Base-by-base conservation (phyloP, 192 early-diverging fungal genomes). In the Lunasporangiospora selenospora region DNA sequence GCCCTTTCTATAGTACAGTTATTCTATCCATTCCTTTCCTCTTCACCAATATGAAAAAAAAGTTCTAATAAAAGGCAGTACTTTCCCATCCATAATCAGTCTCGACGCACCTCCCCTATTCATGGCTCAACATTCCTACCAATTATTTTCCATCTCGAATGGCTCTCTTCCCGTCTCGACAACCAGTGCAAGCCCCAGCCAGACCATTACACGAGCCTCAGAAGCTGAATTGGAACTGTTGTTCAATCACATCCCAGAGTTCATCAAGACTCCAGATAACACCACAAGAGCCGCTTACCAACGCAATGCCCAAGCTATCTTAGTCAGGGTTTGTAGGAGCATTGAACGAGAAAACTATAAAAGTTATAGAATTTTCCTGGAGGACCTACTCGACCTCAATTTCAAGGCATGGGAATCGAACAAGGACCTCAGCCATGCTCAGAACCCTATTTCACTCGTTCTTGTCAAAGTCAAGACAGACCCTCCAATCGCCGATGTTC, bases 401-500 rank as follows among this genome's bases (percentile, higher is more conserved):
- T 31, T 31, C 9, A 16, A 31, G 33, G 7, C 29, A 31, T 18
- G 29, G 47, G n/a, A 4, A 23, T 29, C 5, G 47, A 49, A 13
- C 47, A 4, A 3, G 29, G 3, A 16, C 12, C 2, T 1, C 10
- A 49, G 47, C 47, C 47, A 27, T 29, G 11, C 2, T 1, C 15
- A 1, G 12, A 49, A 49, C 29, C 47, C 47, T 7, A 31, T 49
- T 16, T 29, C 26, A 31, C 16, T 49, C 3, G 29, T 31, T 7
- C 47, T 49, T 31, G 18, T 32, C 4, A 49, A 3, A 31, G 47
- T 16, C 47, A 49, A 49, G 47, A 12, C 4, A 16, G 33, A 32
- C 16, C 47, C 47, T 49, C 47, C 29, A 49, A 31, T 31, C 29
- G 33, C 33, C 33, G 47, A 29, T 8, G n/a, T 49, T 18, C 47